Evolutionary conservation across 441 rosid genomes (phyloP).

Genomic region (Gossypium davidsonii): DNA sequence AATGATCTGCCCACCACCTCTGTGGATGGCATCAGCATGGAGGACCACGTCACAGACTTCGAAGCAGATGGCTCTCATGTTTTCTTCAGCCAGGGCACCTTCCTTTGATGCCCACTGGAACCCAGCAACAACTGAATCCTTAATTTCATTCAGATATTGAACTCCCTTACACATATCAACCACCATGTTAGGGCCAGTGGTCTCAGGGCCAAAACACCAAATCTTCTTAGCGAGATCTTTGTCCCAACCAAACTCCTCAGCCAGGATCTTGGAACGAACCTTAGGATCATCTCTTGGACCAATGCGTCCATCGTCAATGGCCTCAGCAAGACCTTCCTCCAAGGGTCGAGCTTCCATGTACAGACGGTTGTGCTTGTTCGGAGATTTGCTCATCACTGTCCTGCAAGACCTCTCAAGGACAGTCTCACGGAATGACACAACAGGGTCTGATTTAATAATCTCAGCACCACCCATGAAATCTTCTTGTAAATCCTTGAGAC

Average conservation of each 20-base stretch:
- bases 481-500: constrained; percentile 20
- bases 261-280: constrained; percentile 13
- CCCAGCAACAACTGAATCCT: constrained; percentile 23
- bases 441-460: constrained; percentile 15
- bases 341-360: constrained; percentile 21
- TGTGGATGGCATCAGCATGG: constrained; percentile 20
- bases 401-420: constrained; percentile 21
- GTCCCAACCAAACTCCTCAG: constrained; percentile 21
- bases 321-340: constrained; percentile 22
- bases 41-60: constrained; percentile 23
- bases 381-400: constrained; percentile 21
- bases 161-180: constrained; percentile 21
- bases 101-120: constrained; percentile 23
- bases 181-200: constrained; percentile 20
- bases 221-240: constrained; percentile 18
- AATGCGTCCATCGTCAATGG: constrained; percentile 17
- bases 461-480: constrained; percentile 25
- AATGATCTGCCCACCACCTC: constrained; percentile 23
- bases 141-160: constrained; percentile 20
- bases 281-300: constrained; percentile 23
- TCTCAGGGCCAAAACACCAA: constrained; percentile 22
- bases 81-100: constrained; percentile 19
- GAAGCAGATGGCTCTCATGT: constrained; percentile 20
- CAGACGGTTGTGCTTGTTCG: constrained; percentile 23
- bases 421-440: constrained; percentile 22